Evolutionary conservation across 345 rosid genomes (phyloP), one percentile per base, ranked within the genome.

Genomic region (Crucihimalaya himalaica): DNA sequence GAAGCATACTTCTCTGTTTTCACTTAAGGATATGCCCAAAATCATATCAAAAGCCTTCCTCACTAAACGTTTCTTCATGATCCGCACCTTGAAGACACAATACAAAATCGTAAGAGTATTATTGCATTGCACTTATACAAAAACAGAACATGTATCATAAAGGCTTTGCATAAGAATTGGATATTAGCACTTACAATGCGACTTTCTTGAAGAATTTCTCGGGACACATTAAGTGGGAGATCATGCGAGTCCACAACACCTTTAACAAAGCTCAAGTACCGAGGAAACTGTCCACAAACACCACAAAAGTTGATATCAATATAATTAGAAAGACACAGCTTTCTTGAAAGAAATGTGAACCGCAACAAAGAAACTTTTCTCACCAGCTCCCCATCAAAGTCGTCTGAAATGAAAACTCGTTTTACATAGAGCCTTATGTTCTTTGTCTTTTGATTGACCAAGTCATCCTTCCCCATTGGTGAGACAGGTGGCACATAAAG

Each of bases 121-220:
- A 37, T 5, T 3, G 53, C 46, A 58, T 8, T 1, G 21, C 29
- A 76, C 47, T 62, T 8, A 25, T 23, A 70, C 28, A 47, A 57
- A 58, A 48, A 42, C 48, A 52, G 23, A 42, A 27, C 60, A 45
- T 11, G 31, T 18, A 27, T 25, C 35, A n/a, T 27, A 8, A 62
- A 56, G 39, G 28, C 8, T 57, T 11, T 51, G 27, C 51, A 47
- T 40, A 63, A 58, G 46, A 46, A 34, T 14, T 5, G 37, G 13
- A 34, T 18, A 25, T 53, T 47, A 21, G 15, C 63, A 70, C 98
- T 35, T 81, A 95, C 98, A 57, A 92, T 78, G 70, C 99, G 92
- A 60, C 99, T 95, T 83, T 95, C 99, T 80, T 95, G 99, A 80
- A 95, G 99, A 84, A 95, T 88, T 83, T 95, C 99, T 15, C 98